phyloP scores from a whole-genome alignment of 2,329 filamentous ascomycete species.

The Sporothrix brunneoviolacea region DNA sequence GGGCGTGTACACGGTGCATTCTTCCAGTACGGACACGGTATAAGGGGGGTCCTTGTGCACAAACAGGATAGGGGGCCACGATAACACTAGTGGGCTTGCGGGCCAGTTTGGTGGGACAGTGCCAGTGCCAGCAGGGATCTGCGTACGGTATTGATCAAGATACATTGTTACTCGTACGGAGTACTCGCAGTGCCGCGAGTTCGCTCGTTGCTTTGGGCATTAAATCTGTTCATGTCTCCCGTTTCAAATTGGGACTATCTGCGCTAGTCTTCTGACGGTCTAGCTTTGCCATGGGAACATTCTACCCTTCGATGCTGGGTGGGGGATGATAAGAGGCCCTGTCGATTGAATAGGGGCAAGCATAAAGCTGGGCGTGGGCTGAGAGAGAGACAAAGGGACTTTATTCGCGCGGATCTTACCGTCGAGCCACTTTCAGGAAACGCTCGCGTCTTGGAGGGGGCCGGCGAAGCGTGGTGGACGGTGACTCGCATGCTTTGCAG shows the following conservation, averaged over 20 bases:
- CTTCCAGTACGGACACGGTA: background rate
- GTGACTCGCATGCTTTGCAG: too few relatives aligned
- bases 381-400: too few relatives aligned
- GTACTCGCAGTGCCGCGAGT: too few relatives aligned
- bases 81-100: slow-evolving; percentile 2
- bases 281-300: slow-evolving; percentile 4
- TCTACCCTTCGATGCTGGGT: slow-evolving; percentile 6
- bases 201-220: background rate
- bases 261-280: slow-evolving; percentile 9
- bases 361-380: too few relatives aligned
- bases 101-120: background rate
- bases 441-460: too few relatives aligned
- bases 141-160: too few relatives aligned
- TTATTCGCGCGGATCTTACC: too few relatives aligned
- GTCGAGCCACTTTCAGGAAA: too few relatives aligned
- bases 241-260: slow-evolving; percentile 16
- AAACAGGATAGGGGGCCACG: background rate
- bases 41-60: background rate
- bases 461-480: too few relatives aligned
- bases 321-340: slow-evolving; percentile 3
- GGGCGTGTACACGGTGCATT: background rate
- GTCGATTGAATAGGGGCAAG: too few relatives aligned
- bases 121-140: too few relatives aligned
- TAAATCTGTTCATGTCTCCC: slow-evolving; percentile 4
- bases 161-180: too few relatives aligned